phyloP scores from a whole-genome alignment of 805 yeast genomes.

The Lipomyces japonicus region DNA sequence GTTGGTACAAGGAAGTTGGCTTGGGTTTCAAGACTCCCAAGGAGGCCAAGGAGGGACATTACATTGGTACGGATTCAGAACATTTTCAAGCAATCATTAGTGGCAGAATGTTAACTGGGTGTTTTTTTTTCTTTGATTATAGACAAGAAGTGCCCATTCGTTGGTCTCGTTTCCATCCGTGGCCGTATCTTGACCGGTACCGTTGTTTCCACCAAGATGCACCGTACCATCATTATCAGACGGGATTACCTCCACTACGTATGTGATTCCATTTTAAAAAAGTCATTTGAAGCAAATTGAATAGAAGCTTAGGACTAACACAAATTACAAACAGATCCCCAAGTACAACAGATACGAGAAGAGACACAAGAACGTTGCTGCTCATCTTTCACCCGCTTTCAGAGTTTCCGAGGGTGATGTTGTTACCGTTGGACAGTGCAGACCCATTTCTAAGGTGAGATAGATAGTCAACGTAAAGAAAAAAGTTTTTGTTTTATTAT shows the following conservation, averaged over 20 bases:
- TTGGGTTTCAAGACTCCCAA: conserved; percentile 99
- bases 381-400: conserved; percentile 99
- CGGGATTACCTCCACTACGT: conserved; percentile 98
- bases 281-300: no score
- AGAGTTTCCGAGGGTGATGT: conserved; percentile 98
- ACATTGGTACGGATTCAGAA: conserved; percentile 70
- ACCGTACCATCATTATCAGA: conserved; percentile 99
- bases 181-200: conserved; percentile 99
- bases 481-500: not conserved
- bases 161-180: conserved; percentile 95
- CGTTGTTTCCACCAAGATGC: conserved; percentile 99
- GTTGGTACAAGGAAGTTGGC: conserved; percentile 99
- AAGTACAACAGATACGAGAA: conserved; percentile 99
- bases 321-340: conserved; percentile 60
- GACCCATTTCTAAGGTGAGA: conserved; percentile 86
- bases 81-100: no score
- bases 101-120: not conserved
- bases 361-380: conserved; percentile 99
- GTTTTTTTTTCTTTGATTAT: not conserved
- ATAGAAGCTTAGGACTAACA: no score
- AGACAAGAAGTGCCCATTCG: conserved; percentile 98
- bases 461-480: not conserved
- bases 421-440: conserved; percentile 99
- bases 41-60: conserved; percentile 96
- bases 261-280: no score